phyloP scores from a whole-genome alignment of 2,329 filamentous ascomycete genomes.

The Colletotrichum sidae region DNA sequence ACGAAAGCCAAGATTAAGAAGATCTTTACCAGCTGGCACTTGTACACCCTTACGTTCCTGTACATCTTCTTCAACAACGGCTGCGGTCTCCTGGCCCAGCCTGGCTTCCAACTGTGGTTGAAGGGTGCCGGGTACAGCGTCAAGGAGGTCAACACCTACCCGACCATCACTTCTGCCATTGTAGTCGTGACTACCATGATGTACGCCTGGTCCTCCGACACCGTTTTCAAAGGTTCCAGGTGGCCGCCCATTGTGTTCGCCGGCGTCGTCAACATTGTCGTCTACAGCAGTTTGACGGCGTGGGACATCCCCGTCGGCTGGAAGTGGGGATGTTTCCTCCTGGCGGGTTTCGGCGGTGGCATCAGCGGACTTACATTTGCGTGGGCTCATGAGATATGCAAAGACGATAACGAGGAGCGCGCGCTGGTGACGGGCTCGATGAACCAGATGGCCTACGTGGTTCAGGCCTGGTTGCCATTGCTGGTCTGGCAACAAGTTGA shows the following conservation, averaged over 20 bases:
- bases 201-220: constrained; percentile 76
- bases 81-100: constrained; percentile 57
- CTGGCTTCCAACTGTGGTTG: constrained; percentile 65
- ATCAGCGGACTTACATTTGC: constrained; percentile 59
- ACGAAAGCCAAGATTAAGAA: constrained; percentile 64
- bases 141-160: constrained; percentile 62
- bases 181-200: constrained; percentile 68
- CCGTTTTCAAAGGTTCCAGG: constrained; percentile 66
- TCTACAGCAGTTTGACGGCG: constrained; percentile 52
- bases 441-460: constrained; percentile 77
- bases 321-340: constrained; percentile 73
- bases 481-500: constrained; percentile 75
- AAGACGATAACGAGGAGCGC: constrained; percentile 70
- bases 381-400: constrained; percentile 63
- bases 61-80: constrained; percentile 77
- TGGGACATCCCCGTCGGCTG: constrained; percentile 62
- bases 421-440: constrained; percentile 74
- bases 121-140: constrained; percentile 56
- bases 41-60: constrained; percentile 67
- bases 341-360: constrained; percentile 60
- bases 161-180: constrained; percentile 69
- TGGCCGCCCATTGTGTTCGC: constrained; percentile 74
- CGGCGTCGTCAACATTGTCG: constrained; percentile 55
- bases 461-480: constrained; percentile 77
- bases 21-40: constrained; percentile 74